Conservation (phyloP, 495 filamentous ascomycete species). For the Penicillium odoratum region DNA sequence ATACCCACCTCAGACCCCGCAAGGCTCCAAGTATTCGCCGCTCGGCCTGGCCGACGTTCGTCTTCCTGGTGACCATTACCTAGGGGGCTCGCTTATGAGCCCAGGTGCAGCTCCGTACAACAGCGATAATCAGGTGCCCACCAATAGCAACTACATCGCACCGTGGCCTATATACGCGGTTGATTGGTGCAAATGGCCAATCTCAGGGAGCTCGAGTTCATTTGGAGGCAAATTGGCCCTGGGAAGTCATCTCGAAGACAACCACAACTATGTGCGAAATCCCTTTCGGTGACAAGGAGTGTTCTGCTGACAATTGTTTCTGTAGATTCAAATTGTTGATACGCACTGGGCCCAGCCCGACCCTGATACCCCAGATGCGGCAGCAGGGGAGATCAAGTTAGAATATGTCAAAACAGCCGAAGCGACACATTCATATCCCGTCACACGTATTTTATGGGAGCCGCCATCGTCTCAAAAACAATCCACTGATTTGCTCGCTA, state of each 20-base stretch:
- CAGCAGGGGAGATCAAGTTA: constrained; percentile 70
- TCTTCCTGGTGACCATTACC: constrained; percentile 70
- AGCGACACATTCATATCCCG: constrained; percentile 96
- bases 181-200: constrained; percentile 99
- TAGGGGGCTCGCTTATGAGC: constrained; percentile 61
- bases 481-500: constrained; percentile 93
- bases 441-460: constrained; percentile 96
- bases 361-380: constrained; percentile 61
- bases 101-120: constrained; percentile 40
- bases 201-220: constrained; percentile 60
- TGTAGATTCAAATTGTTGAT: constrained; percentile 98
- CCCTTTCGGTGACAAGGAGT: neutral
- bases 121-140: constrained; percentile 52
- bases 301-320: constrained; percentile 16
- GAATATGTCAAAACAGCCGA: constrained; percentile 96
- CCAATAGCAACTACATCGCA: constrained; percentile 87
- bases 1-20: constrained; percentile 66
- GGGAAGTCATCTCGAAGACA: constrained; percentile 95
- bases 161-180: constrained; percentile 95
- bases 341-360: constrained; percentile 70
- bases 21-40: constrained; percentile 78
- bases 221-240: constrained; percentile 89
- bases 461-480: constrained; percentile 96
- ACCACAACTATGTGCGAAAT: constrained; percentile 85
- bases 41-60: constrained; percentile 90